Evolutionary conservation across 306 rosid genomes (phyloP), one percentile per base, ranked within the genome.

Genomic region (Rosa persica): DNA sequence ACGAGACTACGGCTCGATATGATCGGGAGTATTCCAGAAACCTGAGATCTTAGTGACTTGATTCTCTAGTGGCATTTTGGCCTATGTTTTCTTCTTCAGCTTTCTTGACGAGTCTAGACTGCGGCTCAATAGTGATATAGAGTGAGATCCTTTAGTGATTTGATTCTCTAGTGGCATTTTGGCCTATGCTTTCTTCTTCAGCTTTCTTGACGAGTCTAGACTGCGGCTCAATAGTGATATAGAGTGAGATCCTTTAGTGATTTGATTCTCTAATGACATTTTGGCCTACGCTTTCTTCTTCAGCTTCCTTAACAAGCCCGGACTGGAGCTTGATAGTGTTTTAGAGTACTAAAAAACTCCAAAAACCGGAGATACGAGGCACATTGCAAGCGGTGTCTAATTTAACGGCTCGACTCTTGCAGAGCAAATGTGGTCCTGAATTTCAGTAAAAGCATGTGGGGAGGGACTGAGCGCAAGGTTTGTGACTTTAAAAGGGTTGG

Each of bases 391-490:
- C 22, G 22, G 22, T 13, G 60, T 5, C 23, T 19, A 19, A 54
- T 20, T 20, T 54, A 19, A 54, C 3, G 61, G 61, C 4, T 2
- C 61, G 8, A 25, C 38, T 16, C 66, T 9, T 20, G 36, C 38
- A 6, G 19, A 71, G 66, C 23, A 7, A 67, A 48, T 72, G 93
- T 80, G 93, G 93, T 84, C 89, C 90, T 79, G 64, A 52, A 52
- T 66, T 15, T 74, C 38, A 42, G 80, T 79, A 79, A 81, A 77
- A 55, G 80, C 77, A 75, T 67, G 84, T 51, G 72, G 66, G 55
- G 61, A 74, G 49, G 76, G 77, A 52, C 48, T 12, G 13, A 34
- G 52, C 15, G 52, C 69, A 79, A 68, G 74, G 77, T 51, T 77
- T 55, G 80, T 82, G 61, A 80, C 81, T 74, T 81, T 76, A 4